These are phyloP conservation scores for Dictyostelium capitatum DNA, from an alignment of 78 protist species.

Conservation along the genomic window DNA sequence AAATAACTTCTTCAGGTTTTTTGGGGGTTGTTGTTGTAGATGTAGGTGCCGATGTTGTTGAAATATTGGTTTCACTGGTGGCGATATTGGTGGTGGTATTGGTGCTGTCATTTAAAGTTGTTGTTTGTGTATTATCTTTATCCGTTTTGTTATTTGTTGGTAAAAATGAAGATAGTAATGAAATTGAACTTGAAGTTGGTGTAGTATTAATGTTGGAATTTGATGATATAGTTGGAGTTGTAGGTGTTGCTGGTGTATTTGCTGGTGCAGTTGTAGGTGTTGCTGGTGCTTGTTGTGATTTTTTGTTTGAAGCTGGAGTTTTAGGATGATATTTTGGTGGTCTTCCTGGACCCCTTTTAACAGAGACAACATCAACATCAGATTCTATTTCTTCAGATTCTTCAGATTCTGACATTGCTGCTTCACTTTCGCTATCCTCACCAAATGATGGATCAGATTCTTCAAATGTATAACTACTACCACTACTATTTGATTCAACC, in stretches of 20 bases:
- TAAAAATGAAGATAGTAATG: not conserved
- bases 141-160: not conserved
- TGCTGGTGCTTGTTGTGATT: not conserved
- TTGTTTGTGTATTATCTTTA: no score
- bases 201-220: not conserved
- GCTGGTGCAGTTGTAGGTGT: not conserved
- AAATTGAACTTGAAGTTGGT: not conserved
- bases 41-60: not conserved
- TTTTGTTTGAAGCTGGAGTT: not conserved
- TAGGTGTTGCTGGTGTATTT: not conserved
- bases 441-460: not conserved
- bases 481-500: not conserved
- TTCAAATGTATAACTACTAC: not conserved
- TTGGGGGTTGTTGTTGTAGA: not conserved
- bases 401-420: not conserved
- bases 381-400: not conserved
- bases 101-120: not conserved
- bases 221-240: not conserved
- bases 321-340: slow-evolving; percentile 43
- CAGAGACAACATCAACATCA: not conserved
- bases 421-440: not conserved
- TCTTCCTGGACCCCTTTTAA: slow-evolving; percentile 58
- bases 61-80: not conserved
- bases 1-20: not conserved
- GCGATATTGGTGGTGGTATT: not conserved